A percentile compares a stretch with the other conserved stretches of the same genome.
phyloP scores from a whole-genome alignment of 2,329 filamentous ascomycete species.

The Neodidymelliopsis sp. region DNA sequence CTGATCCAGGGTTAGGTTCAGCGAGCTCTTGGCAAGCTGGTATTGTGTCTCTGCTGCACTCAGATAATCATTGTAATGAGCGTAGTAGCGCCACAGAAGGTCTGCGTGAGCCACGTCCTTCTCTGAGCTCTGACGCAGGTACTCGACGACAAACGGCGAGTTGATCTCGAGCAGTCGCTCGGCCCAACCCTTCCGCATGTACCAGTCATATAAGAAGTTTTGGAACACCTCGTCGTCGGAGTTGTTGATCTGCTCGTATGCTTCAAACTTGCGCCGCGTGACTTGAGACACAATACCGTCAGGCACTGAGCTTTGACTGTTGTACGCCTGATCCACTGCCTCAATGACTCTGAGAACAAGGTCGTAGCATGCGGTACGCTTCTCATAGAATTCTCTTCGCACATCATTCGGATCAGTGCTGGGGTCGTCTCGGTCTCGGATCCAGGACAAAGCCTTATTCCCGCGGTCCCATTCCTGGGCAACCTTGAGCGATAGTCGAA shows the following conservation, averaged over 20 bases:
- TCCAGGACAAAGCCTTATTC: slow-evolving; percentile 83
- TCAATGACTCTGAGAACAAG: slow-evolving; percentile 85
- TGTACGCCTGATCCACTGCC: slow-evolving; percentile 76
- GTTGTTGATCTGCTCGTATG: slow-evolving; percentile 86
- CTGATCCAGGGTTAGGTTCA: slow-evolving; percentile 79
- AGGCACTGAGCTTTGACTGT: slow-evolving; percentile 72
- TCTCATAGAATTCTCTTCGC: slow-evolving; percentile 71
- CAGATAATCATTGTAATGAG: slow-evolving; percentile 81
- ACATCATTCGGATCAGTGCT: slow-evolving; percentile 74
- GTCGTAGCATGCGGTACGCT: slow-evolving; percentile 81
- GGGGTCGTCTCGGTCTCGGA: slow-evolving; percentile 80
- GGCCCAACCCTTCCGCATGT: slow-evolving; percentile 82
- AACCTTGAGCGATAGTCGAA: slow-evolving; percentile 83
- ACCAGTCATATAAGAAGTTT: slow-evolving; percentile 98
- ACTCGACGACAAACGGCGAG: slow-evolving; percentile 85
- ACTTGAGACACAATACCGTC: slow-evolving; percentile 81
- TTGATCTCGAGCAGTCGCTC: slow-evolving; percentile 86
- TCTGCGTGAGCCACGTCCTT: slow-evolving; percentile 82
- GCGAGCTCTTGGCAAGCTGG: slow-evolving; percentile 82
- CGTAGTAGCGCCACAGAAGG: slow-evolving; percentile 91
- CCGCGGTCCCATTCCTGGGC: slow-evolving; percentile 86
- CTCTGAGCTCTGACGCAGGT: slow-evolving; percentile 78
- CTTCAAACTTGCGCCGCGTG: slow-evolving; percentile 82
- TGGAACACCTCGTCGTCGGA: slow-evolving; percentile 95
- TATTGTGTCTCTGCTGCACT: slow-evolving; percentile 88